Evolutionary conservation across 2,329 filamentous ascomycete genomes (phyloP).

Genomic region (Orbilia javanica): DNA sequence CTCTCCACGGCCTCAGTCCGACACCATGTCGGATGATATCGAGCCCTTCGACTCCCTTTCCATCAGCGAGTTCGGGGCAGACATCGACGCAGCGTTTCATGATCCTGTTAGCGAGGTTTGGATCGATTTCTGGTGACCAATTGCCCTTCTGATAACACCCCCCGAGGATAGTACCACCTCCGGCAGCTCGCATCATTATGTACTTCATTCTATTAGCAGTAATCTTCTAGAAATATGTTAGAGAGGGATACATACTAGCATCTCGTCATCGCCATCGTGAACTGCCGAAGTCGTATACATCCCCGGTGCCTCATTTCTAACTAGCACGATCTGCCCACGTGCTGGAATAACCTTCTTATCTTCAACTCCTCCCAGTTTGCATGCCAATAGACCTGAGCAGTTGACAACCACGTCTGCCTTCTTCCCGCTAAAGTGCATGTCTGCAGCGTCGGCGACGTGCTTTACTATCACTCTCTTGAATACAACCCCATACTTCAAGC

Average conservation of each 20-base stretch:
- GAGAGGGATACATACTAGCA: constrained; percentile 64
- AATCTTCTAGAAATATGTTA: background rate
- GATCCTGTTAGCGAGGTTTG: constrained; percentile 82
- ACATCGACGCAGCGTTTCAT: constrained; percentile 80
- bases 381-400: constrained; percentile 82
- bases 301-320: constrained; percentile 79
- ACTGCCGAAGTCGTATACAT: constrained; percentile 80
- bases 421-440: constrained; percentile 71
- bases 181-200: constrained; percentile 82
- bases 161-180: constrained; percentile 88
- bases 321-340: constrained; percentile 85
- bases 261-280: constrained; percentile 79
- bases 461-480: constrained; percentile 74
- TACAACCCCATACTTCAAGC: constrained; percentile 77
- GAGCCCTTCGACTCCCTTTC: constrained; percentile 78
- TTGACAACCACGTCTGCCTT: constrained; percentile 81
- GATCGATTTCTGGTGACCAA: constrained; percentile 84
- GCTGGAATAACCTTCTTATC: constrained; percentile 80
- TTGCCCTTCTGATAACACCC: constrained; percentile 83
- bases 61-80: constrained; percentile 74
- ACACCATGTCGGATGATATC: constrained; percentile 85
- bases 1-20: constrained; percentile 80
- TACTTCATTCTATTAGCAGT: constrained; percentile 68
- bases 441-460: constrained; percentile 80
- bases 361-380: constrained; percentile 82